Base-by-base conservation (phyloP, 139 green algal genomes). In the Eudorina sp. region DNA sequence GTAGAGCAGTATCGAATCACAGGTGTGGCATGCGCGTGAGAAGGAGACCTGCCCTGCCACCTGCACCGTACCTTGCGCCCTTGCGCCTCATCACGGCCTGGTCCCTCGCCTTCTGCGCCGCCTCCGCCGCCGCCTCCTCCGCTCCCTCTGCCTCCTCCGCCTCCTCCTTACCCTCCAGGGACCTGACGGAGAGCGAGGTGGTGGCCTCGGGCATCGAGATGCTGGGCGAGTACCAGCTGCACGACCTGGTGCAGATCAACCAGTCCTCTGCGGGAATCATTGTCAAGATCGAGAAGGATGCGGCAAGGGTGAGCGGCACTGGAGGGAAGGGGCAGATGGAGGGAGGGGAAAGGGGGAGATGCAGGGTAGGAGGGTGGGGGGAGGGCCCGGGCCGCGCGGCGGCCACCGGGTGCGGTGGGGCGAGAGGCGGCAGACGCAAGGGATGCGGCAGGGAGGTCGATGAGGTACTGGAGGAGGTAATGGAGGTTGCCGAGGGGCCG, bases 221-320 rank as follows among this genome's bases (percentile, higher is more conserved):
- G 53, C 90, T 99, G 45, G 97, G 97, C 13, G 90, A 95, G 40
- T 99, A 98, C 88, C 92, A 98, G 88, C 91, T 99, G 77, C 97
- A 99, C 90, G 97, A 99, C 90, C 92, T 99, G 55, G 96, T 99
- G 75, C 91, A 95, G 89, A 89, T 99, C 68, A 91, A 94, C 53
- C 81, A 89, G 66, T 18, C 31, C 60, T 89, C 51, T 0, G 86
- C 88, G 34, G 94, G 93, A 29, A 90, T 99, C 64, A 94, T 99
- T 31, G 91, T 98, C 23, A 85, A 90, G n/a, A 93, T 98, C 23
- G 95, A 97, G 78, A 91, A 92, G 31, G 96, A 97, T 29, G 88
- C 92, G 58, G 85, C 76, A 2, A 83, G 55, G 21, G 90, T 87
- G 46, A 55, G 79, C 46, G 34, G 36, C 14, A 9, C 45, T 16